These are phyloP conservation scores for Exobasidium rhododendri DNA, from an alignment of 1,284 basidiomycete species.

Conservation along the genomic window DNA sequence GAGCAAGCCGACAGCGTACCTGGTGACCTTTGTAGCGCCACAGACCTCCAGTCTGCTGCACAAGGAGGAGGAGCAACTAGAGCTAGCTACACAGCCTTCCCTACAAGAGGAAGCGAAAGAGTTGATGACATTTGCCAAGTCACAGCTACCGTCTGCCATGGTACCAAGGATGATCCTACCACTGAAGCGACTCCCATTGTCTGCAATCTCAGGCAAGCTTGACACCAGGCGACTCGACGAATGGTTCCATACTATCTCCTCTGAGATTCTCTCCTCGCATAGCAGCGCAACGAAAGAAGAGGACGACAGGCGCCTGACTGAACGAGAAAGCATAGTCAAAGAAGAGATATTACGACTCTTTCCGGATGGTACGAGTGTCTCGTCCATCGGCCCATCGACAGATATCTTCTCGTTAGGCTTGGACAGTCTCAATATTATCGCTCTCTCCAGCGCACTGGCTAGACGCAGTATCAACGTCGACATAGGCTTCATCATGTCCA, in stretches of 20 bases:
- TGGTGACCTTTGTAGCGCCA: neutral
- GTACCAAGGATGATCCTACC: constrained; percentile 40
- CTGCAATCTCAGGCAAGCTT: constrained; percentile 42
- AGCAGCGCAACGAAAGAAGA: neutral
- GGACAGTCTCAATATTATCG: constrained; percentile 45
- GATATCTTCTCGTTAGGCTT: constrained; percentile 43
- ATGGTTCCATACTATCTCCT: neutral
- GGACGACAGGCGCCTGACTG: constrained; percentile 18
- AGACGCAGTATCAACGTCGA: constrained; percentile 23
- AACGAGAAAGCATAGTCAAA: constrained; percentile 23
- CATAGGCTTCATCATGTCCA: constrained; percentile 29
- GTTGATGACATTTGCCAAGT: neutral
- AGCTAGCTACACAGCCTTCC: neutral
- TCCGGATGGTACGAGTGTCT: neutral
- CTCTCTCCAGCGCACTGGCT: constrained; percentile 31
- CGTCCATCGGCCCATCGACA: neutral
- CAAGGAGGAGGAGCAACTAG: neutral
- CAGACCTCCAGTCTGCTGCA: neutral
- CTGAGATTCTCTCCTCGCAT: neutral
- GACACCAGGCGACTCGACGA: constrained; percentile 21
- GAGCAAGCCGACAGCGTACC: neutral
- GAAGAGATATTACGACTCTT: constrained; percentile 14
- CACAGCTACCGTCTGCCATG: constrained; percentile 41
- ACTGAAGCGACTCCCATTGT: constrained; percentile 33
- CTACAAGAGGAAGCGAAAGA: neutral